Conservation (phyloP, 768 basidiomycete species). For the Lentinus tigrinus region DNA sequence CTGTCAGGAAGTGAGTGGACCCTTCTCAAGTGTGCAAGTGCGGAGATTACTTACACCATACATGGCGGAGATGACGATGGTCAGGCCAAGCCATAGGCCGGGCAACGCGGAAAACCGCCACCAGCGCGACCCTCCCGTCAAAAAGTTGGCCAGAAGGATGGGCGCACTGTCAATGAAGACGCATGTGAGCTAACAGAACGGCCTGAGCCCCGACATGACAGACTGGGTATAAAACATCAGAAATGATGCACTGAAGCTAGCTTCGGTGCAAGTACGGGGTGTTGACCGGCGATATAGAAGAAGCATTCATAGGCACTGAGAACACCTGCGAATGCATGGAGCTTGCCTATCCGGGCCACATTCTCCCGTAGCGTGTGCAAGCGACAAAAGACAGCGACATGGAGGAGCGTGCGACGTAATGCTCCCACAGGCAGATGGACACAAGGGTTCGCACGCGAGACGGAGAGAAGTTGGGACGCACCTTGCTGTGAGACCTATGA, state of each 20-base stretch:
- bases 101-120: slow-evolving; percentile 59
- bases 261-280: neutral
- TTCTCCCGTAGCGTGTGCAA: neutral
- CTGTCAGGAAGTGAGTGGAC: slow-evolving; percentile 17
- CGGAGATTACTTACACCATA: slow-evolving; percentile 50
- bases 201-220: neutral
- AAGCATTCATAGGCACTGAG: neutral
- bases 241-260: neutral
- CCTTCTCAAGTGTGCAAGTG: neutral
- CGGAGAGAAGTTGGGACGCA: slow-evolving; percentile 19
- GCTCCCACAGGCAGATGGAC: neutral
- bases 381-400: slow-evolving; percentile 1
- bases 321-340: neutral
- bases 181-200: neutral
- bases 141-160: slow-evolving; percentile 42
- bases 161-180: slow-evolving; percentile 21
- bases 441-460: neutral
- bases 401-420: slow-evolving; percentile 6
- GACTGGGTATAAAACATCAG: neutral
- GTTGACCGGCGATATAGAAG: neutral
- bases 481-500: slow-evolving; percentile 47
- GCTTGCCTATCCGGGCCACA: neutral
- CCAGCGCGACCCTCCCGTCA: slow-evolving; percentile 49
- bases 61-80: slow-evolving; percentile 58
- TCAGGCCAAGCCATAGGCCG: slow-evolving; percentile 69